phyloP scores from a whole-genome alignment of 2,329 filamentous ascomycete genomes.

The Ascochyta clinopodiicola region DNA sequence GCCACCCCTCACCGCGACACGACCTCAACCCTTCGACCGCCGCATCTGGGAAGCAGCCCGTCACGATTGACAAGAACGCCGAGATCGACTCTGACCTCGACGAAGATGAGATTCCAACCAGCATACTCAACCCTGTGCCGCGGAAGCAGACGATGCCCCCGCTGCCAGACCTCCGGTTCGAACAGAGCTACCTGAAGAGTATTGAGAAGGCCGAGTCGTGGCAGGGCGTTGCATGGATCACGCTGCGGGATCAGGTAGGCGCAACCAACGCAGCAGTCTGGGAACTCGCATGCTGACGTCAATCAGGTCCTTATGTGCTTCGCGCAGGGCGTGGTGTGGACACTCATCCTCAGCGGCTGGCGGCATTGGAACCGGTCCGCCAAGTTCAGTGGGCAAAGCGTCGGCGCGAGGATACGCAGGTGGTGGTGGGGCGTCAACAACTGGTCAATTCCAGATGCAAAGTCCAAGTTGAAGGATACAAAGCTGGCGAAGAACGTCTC shows the following conservation, averaged over 20 bases:
- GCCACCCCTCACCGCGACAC: constrained; percentile 71
- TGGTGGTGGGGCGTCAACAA: constrained; percentile 98
- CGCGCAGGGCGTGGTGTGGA: constrained; percentile 87
- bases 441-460: constrained; percentile 62
- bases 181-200: constrained; percentile 96
- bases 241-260: constrained; percentile 82
- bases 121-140: constrained; percentile 63
- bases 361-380: constrained; percentile 84
- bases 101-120: constrained; percentile 73
- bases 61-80: constrained; percentile 49
- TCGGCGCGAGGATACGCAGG: constrained; percentile 78
- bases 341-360: constrained; percentile 84
- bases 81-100: constrained; percentile 58
- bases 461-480: constrained; percentile 32
- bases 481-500: constrained; percentile 43
- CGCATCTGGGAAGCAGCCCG: constrained; percentile 70
- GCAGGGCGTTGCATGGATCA: constrained; percentile 83
- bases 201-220: constrained; percentile 80
- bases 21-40: constrained; percentile 83
- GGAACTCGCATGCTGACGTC: constrained; percentile 1
- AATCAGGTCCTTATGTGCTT: constrained; percentile 81
- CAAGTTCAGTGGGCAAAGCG: constrained; percentile 74
- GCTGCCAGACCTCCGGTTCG: constrained; percentile 84
- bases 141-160: constrained; percentile 70
- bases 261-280: not conserved